phyloP scores from a whole-genome alignment of 768 basidiomycete species.

The Sarcomyxa edulis region DNA sequence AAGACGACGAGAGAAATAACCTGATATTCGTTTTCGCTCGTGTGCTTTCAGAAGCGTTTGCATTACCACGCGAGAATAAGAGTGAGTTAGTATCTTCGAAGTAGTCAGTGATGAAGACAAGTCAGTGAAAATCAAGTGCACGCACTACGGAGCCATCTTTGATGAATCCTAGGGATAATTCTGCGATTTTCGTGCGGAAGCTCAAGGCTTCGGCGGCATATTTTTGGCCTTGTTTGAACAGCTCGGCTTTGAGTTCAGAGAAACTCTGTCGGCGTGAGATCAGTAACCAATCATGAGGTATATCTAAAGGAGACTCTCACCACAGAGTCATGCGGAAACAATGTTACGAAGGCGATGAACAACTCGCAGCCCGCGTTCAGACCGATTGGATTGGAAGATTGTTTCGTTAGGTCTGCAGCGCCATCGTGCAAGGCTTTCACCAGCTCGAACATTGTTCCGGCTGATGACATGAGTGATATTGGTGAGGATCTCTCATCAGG shows the following conservation, averaged over 20 bases:
- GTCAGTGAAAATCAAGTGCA: slow-evolving; percentile 10
- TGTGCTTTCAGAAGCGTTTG: slow-evolving; percentile 89
- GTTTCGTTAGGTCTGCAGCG: slow-evolving; percentile 54
- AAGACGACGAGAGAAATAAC: no score
- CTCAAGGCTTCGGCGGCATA: slow-evolving; percentile 77
- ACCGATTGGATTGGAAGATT: slow-evolving; percentile 75
- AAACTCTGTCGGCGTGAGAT: slow-evolving; percentile 55
- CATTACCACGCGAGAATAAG: slow-evolving; percentile 94
- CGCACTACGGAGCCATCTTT: slow-evolving; percentile 88
- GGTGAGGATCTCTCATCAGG: no score
- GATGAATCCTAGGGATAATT: slow-evolving; percentile 86
- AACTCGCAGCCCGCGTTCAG: slow-evolving; percentile 87
- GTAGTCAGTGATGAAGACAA: no score
- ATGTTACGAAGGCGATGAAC: slow-evolving; percentile 85
- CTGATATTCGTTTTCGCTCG: slow-evolving; percentile 85
- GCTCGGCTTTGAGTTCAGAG: slow-evolving; percentile 73
- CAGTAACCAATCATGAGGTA: slow-evolving; percentile 8
- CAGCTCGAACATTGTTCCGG: slow-evolving; percentile 92
- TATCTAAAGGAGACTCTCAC: slow-evolving; percentile 39
- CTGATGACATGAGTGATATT: slow-evolving; percentile 28
- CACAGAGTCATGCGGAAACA: slow-evolving; percentile 76
- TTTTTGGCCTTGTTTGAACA: slow-evolving; percentile 74
- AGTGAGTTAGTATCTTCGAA: slow-evolving; percentile 93
- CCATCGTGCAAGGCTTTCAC: slow-evolving; percentile 78
- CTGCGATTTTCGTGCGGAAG: slow-evolving; percentile 87